Base-by-base conservation (phyloP, 176 grass and related monocot species). In the Lolium perenne region DNA sequence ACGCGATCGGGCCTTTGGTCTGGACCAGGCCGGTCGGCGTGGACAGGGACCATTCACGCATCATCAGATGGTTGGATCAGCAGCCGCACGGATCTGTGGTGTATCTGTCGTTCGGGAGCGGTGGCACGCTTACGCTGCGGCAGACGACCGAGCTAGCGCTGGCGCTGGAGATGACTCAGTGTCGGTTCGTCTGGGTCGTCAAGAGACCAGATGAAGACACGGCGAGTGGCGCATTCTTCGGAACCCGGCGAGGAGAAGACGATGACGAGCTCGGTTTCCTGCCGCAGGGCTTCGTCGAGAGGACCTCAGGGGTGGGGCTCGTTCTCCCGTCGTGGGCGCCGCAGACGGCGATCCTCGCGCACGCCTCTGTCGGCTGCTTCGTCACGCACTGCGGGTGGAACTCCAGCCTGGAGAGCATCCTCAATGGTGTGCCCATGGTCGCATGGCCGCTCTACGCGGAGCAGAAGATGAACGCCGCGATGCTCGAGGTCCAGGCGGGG, bases 91-190 rank as follows among this genome's bases (percentile, higher is more conserved):
- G 78, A n/a, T 97, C 94, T 8, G 91, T 97, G 2, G 78, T 92
- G 0, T 97, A 76, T 23, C 54, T 93, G 0, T 97, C 94, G 0
- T 97, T 97, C 48, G 94, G 94, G 16, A 93, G 89, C 21, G 91
- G 87, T 0, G 91, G 94, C 49, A 88, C 89, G 1, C 89, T 97
- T 0, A 88, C 87, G 0, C 26, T 22, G 75, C 38, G 74, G 29
- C 87, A 93, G 71, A 88, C 87, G 4, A 57, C 86, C 15, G 89
- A 97, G 85, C 61, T 97, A 21, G 91, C 89, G 0, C 83, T 81
- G 0, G 94, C 89, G 17, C 78, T 96, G 8, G 91, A 93, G 86
- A 80, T 65, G 8, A 84, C 85, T 4, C 51, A 25, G 6, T 72
- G 87, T 0, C 71, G 89, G 1, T 96, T 96, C 83, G 35, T 96